phyloP scores from a whole-genome alignment of 1,284 basidiomycete genomes.

The Leccinum holopus region DNA sequence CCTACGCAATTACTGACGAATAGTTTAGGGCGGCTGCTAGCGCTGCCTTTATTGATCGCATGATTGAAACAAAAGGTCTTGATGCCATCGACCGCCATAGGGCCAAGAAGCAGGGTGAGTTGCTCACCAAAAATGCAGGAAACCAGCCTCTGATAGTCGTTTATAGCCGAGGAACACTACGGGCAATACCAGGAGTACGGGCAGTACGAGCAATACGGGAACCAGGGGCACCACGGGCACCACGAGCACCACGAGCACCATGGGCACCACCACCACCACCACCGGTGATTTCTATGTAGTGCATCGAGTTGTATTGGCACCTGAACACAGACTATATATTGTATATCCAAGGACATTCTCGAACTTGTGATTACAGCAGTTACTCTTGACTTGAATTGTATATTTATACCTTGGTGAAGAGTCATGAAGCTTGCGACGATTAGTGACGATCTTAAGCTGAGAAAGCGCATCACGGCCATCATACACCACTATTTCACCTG shows the following conservation, averaged over 20 bases:
- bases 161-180: conserved; percentile 11
- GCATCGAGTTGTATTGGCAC: neutral
- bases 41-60: conserved; percentile 46
- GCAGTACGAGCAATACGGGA: neutral
- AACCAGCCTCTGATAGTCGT: neutral
- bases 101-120: conserved; percentile 37
- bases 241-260: neutral
- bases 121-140: neutral
- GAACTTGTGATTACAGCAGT: neutral
- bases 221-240: neutral
- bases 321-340: neutral
- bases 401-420: neutral
- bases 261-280: neutral
- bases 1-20: neutral
- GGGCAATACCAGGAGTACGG: neutral
- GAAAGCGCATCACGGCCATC: neutral
- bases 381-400: neutral
- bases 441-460: neutral
- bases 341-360: conserved; percentile 1
- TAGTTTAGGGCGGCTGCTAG: conserved; percentile 31
- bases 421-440: neutral
- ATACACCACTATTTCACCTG: neutral
- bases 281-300: neutral
- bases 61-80: conserved; percentile 54
- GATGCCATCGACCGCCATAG: conserved; percentile 37